These are phyloP conservation scores for Boletales sp. DNA, from an alignment of 768 basidiomycete species.

Conservation along the genomic window DNA sequence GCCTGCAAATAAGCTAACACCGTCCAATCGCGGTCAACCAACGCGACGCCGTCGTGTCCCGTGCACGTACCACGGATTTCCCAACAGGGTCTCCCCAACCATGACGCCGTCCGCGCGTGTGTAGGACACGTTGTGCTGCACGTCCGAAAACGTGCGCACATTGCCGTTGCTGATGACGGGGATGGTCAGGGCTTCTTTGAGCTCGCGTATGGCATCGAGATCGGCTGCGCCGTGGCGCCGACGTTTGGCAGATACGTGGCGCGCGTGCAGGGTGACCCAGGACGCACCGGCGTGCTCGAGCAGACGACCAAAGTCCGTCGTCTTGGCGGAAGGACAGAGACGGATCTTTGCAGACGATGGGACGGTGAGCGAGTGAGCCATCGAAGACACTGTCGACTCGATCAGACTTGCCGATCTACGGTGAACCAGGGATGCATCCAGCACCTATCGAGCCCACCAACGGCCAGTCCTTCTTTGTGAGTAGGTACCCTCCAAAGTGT, in stretches of 20 bases:
- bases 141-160: constrained; percentile 57
- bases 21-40: background rate
- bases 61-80: constrained; percentile 62
- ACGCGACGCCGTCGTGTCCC: background rate
- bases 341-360: constrained; percentile 66
- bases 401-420: background rate
- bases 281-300: constrained; percentile 65
- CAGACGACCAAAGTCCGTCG: constrained; percentile 50
- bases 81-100: constrained; percentile 76
- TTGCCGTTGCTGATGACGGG: constrained; percentile 80
- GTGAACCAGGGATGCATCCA: background rate
- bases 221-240: constrained; percentile 72
- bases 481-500: constrained; percentile 75
- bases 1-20: constrained; percentile 51
- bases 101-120: constrained; percentile 74
- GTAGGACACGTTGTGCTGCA: constrained; percentile 47
- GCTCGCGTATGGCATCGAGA: constrained; percentile 51
- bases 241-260: constrained; percentile 66
- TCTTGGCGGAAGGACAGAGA: constrained; percentile 51
- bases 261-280: constrained; percentile 72
- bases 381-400: constrained; percentile 50
- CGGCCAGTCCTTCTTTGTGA: constrained; percentile 70
- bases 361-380: constrained; percentile 59
- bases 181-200: constrained; percentile 49
- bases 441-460: constrained; percentile 61